Base-by-base conservation (phyloP, 371 early-diverging fungal species). In the Haplosporangium sp. region DNA sequence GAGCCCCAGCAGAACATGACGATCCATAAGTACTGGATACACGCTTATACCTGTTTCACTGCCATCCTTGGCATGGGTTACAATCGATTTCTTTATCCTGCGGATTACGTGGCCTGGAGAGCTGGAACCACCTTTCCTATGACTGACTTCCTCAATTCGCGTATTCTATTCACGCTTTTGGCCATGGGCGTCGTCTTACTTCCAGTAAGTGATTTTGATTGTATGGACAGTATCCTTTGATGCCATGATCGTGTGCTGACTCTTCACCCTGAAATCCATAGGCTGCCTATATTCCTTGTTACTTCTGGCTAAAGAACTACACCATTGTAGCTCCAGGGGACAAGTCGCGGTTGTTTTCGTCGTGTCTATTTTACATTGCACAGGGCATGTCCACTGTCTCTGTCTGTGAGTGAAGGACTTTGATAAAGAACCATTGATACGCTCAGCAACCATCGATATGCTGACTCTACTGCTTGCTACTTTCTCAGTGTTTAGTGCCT, bases 51-150 rank as follows among this genome's bases (percentile, higher is more conserved):
- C 10, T 67, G 66, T 56, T 76, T 76, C 63, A 66, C 67, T 29
- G 76, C 76, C 20, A 76, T 76, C 56, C 45, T 76, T 29, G 76
- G 76, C 5, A 59, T 76, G 71, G 76, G 76, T 16, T 76, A 76
- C 18, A 76, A 70, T 38, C 67, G 76, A 5, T 76, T 76, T 53
- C 62, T 76, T 70, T 76, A 76, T 36, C 76, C 76, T 3, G 52
- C 54, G 12, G 76, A 76, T 37, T 67, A 76, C 38, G 54, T 70
- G 10, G 76, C 67, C 29, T 76, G 76, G 76, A 45, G 63, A 52
- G 71, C 76, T n/a, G 76, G 69, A 14, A 11, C 55, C 43, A 52
- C 48, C 0, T 76, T 56, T 18, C 76, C 76, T 5, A 55, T 76
- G 71, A 66, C 59, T 20, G 67, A 48, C 8, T 76, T 76, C 45